These are phyloP conservation scores for Arabidopsis suecica DNA, from an alignment of 345 rosid species.

Conservation along the genomic window DNA sequence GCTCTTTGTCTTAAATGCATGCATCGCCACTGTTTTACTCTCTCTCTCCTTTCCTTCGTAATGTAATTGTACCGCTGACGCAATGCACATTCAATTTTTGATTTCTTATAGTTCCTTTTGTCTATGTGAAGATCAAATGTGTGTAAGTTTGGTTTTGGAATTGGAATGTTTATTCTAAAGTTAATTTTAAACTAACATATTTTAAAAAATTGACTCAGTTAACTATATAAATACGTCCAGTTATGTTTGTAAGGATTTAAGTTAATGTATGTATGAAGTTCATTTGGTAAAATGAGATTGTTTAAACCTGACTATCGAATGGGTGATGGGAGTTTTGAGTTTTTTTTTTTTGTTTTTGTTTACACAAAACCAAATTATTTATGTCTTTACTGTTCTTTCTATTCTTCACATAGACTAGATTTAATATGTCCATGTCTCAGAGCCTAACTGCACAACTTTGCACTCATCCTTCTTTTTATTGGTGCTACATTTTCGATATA, in stretches of 20 bases:
- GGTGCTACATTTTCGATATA: too few species aligned
- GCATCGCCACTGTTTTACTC: constrained; percentile 32
- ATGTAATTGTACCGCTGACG: constrained; percentile 38
- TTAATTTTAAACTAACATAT: neutral
- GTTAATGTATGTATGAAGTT: neutral
- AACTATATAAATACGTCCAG: neutral
- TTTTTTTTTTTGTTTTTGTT: neutral
- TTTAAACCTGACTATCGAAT: neutral
- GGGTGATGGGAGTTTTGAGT: neutral
- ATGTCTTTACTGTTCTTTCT: neutral
- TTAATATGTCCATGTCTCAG: too few species aligned
- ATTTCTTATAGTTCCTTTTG: constrained; percentile 19
- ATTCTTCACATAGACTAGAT: neutral
- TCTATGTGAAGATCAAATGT: neutral
- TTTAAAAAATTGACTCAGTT: neutral
- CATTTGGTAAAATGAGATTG: neutral
- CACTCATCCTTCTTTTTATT: too few species aligned
- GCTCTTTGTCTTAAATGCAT: constrained; percentile 47
- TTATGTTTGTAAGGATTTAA: neutral
- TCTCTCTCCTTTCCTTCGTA: neutral
- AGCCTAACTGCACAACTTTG: too few species aligned
- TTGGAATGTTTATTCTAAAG: neutral
- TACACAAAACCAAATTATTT: neutral
- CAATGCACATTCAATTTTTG: constrained; percentile 13
- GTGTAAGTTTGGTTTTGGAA: neutral